Base-by-base conservation (phyloP, 352 stramenopile species). In the Elongisporangium prolatum region DNA sequence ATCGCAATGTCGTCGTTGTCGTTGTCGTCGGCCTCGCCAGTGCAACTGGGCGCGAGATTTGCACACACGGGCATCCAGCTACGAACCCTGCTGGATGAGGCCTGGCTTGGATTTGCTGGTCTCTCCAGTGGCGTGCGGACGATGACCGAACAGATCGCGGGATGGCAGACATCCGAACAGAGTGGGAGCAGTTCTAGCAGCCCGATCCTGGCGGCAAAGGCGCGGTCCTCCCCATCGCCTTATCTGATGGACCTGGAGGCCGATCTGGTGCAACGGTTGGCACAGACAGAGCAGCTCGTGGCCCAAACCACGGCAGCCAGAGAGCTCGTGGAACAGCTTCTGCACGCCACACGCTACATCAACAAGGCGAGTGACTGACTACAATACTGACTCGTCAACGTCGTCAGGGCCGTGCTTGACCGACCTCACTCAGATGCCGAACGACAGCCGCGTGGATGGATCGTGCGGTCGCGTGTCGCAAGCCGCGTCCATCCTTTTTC, bases 21-120 rank as follows among this genome's bases (percentile, higher is more conserved):
- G 14, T 25, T 56, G 20, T 38, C 38, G n/a, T 22, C 28, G 7
- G 40, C 3, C 18, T 25, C 20, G 49, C 40, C 18, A 16, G 21
- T 48, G 22, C 37, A 48, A 40, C 28, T 40, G 28, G 28, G 5
- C 4, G 28, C 28, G 22, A 57, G 20, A 17, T 56, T 73, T 51
- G 56, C 61, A 5, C 48, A 56, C 14, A 61, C 49, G 16, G 71
- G 65, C 54, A 48, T 59, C 14, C 65, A 66, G 50, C 53, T 76
- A 49, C 57, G 73, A 59, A 47, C 57, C 1, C 66, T 63, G 20
- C 52, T 75, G 61, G 65, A 76, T 48, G 62, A 71, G 21, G 68
- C 65, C 24, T 74, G 68, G 68, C 59, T 76, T 9, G 62, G 68
- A n/a, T 76, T 73, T 48, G 68, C 68, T 0, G 62, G 55, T 14